A percentile compares a stretch with the other conserved stretches of the same genome.
phyloP scores from a whole-genome alignment of 2,329 filamentous ascomycete genomes.

The Apiospora hydei region DNA sequence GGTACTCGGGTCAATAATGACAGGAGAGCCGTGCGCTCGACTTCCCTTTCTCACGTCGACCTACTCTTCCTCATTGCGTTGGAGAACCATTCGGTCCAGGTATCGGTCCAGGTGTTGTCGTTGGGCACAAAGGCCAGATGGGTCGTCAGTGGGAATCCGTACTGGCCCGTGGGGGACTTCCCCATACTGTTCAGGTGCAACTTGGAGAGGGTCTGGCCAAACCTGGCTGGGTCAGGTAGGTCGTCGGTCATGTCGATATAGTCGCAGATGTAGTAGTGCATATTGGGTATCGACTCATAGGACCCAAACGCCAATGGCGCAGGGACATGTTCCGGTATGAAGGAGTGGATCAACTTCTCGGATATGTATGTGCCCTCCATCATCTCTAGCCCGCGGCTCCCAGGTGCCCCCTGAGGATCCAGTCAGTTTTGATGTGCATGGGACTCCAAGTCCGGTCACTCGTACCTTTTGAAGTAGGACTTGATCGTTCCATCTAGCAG shows the following conservation, averaged over 20 bases:
- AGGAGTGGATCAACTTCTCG: background rate
- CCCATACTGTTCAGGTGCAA: background rate
- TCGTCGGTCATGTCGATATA: background rate
- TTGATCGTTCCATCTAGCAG: background rate
- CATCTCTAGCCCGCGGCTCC: background rate
- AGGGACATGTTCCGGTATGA: background rate
- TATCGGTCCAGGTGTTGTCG: background rate
- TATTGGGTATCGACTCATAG: background rate
- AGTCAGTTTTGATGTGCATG: no score
- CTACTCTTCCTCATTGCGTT: background rate
- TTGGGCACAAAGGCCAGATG: background rate
- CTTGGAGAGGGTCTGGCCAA: background rate
- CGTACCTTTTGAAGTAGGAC: background rate
- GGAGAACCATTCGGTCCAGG: background rate
- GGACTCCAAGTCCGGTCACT: no score
- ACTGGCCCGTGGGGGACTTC: background rate
- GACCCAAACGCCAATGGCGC: background rate
- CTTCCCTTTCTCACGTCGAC: background rate
- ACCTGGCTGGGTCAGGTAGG: background rate
- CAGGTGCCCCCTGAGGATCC: no score
- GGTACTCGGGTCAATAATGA: no score
- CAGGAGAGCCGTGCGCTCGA: background rate
- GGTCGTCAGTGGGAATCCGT: background rate
- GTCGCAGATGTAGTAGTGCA: conserved; percentile 4
- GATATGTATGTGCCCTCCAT: conserved; percentile 1